Evolutionary conservation across 768 basidiomycete genomes (phyloP), one percentile per base, ranked within the genome.

Genomic region (Russula sp.): DNA sequence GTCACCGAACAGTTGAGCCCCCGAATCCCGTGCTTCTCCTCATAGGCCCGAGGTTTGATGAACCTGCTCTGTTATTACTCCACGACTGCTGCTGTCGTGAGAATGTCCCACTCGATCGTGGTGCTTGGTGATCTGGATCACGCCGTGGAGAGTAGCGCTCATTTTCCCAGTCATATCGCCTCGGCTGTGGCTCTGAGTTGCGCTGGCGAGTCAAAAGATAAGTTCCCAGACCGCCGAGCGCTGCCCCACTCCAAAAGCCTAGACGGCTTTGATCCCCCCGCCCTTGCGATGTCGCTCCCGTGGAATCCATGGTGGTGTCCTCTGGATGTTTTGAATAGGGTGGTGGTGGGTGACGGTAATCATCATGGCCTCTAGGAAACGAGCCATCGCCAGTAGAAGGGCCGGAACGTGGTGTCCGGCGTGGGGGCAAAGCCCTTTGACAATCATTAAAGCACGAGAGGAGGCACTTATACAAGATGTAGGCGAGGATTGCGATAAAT

Each of bases 201-300:
- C 63, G 67, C 46, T 60, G 64, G 22, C 67, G 56, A 62, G 67
- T 85, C 73, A 78, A 75, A 2, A 84, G 67, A 63, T 82, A 81
- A 32, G 83, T 81, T 2, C 85, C 87, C 2, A 88, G 71, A 29
- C 86, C 87, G 7, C 91, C 94, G 1, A 88, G 68, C 0, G 83
- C 81, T 7, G 89, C 83, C 3, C 93, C 93, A 1, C 88, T 86
- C 88, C 86, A 94, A 71, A 96, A 94, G 3, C 92, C 92, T 11
- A 88, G 86, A 45, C 56, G 32, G 18, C 14, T 46, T 22, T 57
- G 60, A 25, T 29, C 46, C 22, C 29, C 43, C 32, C 20, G 48
- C 35, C 8, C 39, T 41, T 59, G 52, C 6, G 47, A 25, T 16
- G 54, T 34, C 9, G 55, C 11, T 16, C 38, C 48, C 11, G 60